These are phyloP conservation scores for Phlegmacium glaucopus DNA, from an alignment of 768 basidiomycete genomes.

Conservation along the genomic window DNA sequence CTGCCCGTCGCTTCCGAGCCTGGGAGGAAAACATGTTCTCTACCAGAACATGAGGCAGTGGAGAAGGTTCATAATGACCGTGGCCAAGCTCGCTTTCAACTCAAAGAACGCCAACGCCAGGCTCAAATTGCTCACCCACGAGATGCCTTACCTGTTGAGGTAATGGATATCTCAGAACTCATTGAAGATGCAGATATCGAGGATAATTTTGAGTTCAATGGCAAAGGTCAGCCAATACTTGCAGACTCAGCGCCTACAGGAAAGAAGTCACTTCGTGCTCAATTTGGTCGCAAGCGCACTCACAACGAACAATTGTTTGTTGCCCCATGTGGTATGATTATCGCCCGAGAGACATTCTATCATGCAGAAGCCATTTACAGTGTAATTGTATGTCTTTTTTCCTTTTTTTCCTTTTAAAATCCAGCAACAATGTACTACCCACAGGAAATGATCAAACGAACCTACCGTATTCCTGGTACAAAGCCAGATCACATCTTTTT, in stretches of 20 bases:
- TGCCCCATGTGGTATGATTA: constrained; percentile 27
- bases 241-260: not conserved
- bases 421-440: not conserved
- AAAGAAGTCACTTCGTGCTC: constrained; percentile 14
- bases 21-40: not conserved
- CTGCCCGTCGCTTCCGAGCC: not conserved
- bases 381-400: constrained; percentile 19
- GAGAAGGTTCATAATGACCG: constrained; percentile 1
- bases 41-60: constrained; percentile 7
- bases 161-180: not conserved
- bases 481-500: constrained; percentile 24
- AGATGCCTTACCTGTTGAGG: not conserved
- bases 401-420: not conserved
- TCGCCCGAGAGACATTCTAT: constrained; percentile 22
- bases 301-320: constrained; percentile 30
- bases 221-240: not conserved
- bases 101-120: constrained; percentile 1
- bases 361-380: constrained; percentile 14
- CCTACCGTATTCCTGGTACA: constrained; percentile 7
- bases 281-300: constrained; percentile 21
- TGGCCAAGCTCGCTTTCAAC: constrained; percentile 7
- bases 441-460: constrained; percentile 16
- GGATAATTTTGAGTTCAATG: constrained; percentile 1
- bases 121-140: constrained; percentile 6
- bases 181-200: not conserved